A percentile compares a stretch with the other conserved stretches of the same genome.
Conservation (phyloP, 768 basidiomycete genomes). For the Pholiota molesta region DNA sequence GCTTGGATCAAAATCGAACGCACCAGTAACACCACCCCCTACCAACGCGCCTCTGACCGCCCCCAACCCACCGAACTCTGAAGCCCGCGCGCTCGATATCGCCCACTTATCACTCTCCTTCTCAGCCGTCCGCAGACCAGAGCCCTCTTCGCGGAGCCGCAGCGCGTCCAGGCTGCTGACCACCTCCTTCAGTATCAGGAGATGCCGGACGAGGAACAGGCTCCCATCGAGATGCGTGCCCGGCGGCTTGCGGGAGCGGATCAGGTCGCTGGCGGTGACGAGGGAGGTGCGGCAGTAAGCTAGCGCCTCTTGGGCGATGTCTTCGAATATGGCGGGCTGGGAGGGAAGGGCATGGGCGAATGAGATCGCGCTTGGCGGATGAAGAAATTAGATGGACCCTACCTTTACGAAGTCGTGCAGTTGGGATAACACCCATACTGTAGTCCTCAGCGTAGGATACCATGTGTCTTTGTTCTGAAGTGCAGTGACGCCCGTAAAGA, state of each 20-base stretch:
- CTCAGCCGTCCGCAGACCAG: not conserved
- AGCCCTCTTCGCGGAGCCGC: constrained; percentile 41
- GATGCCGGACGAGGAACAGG: constrained; percentile 88
- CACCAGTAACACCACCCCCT: constrained; percentile 61
- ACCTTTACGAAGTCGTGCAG: constrained; percentile 94
- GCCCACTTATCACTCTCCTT: constrained; percentile 6
- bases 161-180: constrained; percentile 64
- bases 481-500: constrained; percentile 67
- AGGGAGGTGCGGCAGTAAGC: constrained; percentile 82
- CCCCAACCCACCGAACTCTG: constrained; percentile 15
- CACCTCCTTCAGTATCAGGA: constrained; percentile 92
- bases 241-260: constrained; percentile 52
- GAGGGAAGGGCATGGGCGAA: no score
- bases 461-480: constrained; percentile 81
- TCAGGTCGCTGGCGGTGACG: constrained; percentile 65
- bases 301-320: constrained; percentile 94
- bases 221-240: constrained; percentile 62
- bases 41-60: constrained; percentile 1
- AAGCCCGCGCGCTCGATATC: constrained; percentile 12
- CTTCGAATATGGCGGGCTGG: constrained; percentile 94
- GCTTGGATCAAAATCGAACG: constrained; percentile 1
- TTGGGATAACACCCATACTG: constrained; percentile 90
- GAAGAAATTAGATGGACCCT: constrained; percentile 15
- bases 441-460: constrained; percentile 89
- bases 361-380: not conserved